A percentile compares a stretch with the other conserved stretches of the same genome.
Conservation (phyloP, 805 yeast species). For the Brettanomyces custersianus region DNA sequence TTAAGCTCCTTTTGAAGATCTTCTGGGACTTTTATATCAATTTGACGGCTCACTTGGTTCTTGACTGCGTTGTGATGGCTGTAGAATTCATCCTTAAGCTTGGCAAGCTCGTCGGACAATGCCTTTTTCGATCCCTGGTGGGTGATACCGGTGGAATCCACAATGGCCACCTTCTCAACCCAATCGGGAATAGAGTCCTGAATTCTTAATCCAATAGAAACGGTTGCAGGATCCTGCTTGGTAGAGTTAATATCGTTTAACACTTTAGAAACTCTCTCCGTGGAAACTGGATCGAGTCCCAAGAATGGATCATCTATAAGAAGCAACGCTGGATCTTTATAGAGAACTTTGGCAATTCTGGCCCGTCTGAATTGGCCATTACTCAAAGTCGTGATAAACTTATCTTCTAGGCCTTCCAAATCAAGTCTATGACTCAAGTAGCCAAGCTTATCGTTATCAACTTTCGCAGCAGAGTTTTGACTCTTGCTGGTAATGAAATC, state of each 20-base stretch:
- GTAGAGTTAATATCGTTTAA: constrained; percentile 24
- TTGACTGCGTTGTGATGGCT: constrained; percentile 14
- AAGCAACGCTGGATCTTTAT: constrained; percentile 54
- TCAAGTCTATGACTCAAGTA: constrained; percentile 41
- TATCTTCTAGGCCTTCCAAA: constrained; percentile 46
- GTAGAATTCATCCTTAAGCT: constrained; percentile 16
- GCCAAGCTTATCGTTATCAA: constrained; percentile 30
- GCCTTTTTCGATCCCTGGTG: constrained; percentile 37
- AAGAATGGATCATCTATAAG: constrained; percentile 87
- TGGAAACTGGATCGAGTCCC: constrained; percentile 78
- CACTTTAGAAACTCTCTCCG: constrained; percentile 47
- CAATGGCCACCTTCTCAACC: constrained; percentile 66
- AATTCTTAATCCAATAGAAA: constrained; percentile 66
- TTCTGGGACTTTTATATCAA: constrained; percentile 4
- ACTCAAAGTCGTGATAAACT: constrained; percentile 82
- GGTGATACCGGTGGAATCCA: constrained; percentile 44
- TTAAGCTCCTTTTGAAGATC: not conserved
- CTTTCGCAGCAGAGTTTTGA: constrained; percentile 30
- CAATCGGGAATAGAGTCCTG: constrained; percentile 76
- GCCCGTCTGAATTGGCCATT: constrained; percentile 95
- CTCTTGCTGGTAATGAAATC: constrained; percentile 51
- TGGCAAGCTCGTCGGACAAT: constrained; percentile 15
- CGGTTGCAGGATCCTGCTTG: constrained; percentile 29
- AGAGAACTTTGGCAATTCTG: constrained; percentile 66
- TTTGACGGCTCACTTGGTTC: constrained; percentile 6